Evolutionary conservation across 2,329 filamentous ascomycete genomes (phyloP).

Genomic region (Alternaria burnsii): DNA sequence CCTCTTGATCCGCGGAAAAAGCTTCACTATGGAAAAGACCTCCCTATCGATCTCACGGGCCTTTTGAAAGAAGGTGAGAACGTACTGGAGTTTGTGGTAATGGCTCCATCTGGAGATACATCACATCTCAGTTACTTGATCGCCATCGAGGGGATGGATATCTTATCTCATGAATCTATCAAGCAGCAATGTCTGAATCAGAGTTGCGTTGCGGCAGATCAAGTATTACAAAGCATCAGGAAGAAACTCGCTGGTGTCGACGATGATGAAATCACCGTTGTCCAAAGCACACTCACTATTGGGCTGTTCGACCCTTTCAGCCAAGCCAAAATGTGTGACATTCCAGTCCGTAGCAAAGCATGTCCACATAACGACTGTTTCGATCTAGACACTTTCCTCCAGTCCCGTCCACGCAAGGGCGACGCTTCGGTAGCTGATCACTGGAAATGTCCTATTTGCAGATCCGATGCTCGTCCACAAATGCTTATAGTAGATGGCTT

Average conservation of each 20-base stretch:
- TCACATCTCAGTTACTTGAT: constrained; percentile 63
- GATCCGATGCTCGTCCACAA: constrained; percentile 76
- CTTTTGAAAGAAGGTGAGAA: constrained; percentile 69
- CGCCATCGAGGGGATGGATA: constrained; percentile 74
- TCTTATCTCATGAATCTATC: constrained; percentile 56
- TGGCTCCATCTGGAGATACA: constrained; percentile 43
- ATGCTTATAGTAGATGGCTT: constrained; percentile 78
- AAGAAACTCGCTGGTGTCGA: constrained; percentile 64
- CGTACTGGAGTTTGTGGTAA: constrained; percentile 60
- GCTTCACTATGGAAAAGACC: constrained; percentile 75
- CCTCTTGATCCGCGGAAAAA: constrained; percentile 69
- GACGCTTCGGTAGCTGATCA: constrained; percentile 64
- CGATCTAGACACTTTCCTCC: constrained; percentile 83
- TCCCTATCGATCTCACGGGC: constrained; percentile 76
- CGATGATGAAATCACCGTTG: constrained; percentile 62
- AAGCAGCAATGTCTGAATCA: constrained; percentile 33
- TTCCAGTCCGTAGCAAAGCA: constrained; percentile 72
- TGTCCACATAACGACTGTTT: constrained; percentile 90
- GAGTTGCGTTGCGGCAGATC: constrained; percentile 52
- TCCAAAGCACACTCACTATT: constrained; percentile 53
- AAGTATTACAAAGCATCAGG: constrained; percentile 67
- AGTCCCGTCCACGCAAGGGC: constrained; percentile 42
- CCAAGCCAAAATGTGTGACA: constrained; percentile 64
- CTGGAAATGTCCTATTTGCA: constrained; percentile 90
- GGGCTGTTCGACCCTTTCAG: constrained; percentile 59